Percentiles rank a stretch among this genome's conserved stretches.
These are phyloP conservation scores for Sporothrix brunneoviolacea DNA, from an alignment of 2,329 filamentous ascomycete genomes.

Conservation along the genomic window DNA sequence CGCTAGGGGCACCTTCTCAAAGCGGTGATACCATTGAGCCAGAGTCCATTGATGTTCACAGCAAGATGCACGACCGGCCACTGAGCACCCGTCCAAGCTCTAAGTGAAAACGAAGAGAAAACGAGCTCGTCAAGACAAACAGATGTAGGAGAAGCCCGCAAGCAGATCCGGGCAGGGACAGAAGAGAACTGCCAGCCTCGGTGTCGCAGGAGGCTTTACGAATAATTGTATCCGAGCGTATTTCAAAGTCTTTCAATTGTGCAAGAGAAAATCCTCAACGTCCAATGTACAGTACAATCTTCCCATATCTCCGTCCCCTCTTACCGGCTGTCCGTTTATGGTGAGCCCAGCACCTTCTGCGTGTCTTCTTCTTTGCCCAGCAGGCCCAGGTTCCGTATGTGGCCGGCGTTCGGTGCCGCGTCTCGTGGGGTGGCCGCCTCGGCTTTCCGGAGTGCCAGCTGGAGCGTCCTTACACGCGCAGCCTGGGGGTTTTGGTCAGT, in stretches of 20 bases:
- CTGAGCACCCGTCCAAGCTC: too few species aligned
- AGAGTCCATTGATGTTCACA: too few species aligned
- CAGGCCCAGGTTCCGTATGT: constrained; percentile 82
- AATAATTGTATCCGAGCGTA: too few species aligned
- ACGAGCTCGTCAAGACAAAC: too few species aligned
- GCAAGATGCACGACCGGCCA: too few species aligned
- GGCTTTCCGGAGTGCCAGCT: constrained; percentile 77
- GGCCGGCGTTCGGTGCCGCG: constrained; percentile 71
- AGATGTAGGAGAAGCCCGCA: too few species aligned
- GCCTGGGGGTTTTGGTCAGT: constrained; percentile 44
- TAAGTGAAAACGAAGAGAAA: too few species aligned
- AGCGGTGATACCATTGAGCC: too few species aligned
- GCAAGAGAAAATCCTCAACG: not conserved
- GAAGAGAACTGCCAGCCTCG: too few species aligned
- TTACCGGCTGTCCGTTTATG: constrained; percentile 2
- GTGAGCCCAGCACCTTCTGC: constrained; percentile 46
- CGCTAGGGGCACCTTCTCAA: not conserved
- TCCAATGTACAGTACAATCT: constrained; percentile 10
- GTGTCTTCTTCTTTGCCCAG: constrained; percentile 78
- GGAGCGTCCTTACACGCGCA: constrained; percentile 69
- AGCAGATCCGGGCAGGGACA: too few species aligned
- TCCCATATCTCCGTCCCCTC: not conserved
- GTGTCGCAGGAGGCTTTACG: too few species aligned
- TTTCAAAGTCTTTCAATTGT: constrained; percentile 6
- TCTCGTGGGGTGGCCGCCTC: constrained; percentile 70